Evolutionary conservation across 305 asterid genomes (phyloP).

Genomic region (Nicotiana rustica): DNA sequence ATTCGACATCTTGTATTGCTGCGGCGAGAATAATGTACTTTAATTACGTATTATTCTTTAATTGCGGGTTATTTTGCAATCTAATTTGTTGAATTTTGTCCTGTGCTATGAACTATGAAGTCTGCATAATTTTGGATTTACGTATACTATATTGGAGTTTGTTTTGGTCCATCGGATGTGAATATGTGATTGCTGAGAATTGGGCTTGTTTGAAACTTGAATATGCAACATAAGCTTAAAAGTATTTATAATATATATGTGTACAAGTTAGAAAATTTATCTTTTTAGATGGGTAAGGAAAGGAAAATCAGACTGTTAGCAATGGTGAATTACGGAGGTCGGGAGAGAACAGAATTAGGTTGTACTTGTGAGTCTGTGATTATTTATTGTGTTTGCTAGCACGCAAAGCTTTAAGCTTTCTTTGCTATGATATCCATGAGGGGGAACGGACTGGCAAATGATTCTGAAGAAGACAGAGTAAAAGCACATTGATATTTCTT

Average conservation of each 20-base stretch:
- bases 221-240: neutral
- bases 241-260: neutral
- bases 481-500: neutral
- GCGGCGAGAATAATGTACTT: neutral
- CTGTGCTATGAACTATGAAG: neutral
- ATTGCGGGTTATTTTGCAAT: neutral
- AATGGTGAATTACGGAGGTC: neutral
- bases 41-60: neutral
- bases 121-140: neutral
- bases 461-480: neutral
- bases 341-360: neutral
- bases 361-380: neutral
- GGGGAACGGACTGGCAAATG: neutral
- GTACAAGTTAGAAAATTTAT: neutral
- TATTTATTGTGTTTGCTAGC: neutral
- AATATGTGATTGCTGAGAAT: conserved; percentile 7
- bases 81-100: neutral
- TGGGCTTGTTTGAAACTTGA: neutral
- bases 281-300: neutral
- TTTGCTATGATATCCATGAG: neutral
- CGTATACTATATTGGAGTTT: too few relatives aligned
- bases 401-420: neutral
- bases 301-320: neutral
- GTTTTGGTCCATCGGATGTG: neutral
- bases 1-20: neutral